A percentile compares a stretch with the other conserved stretches of the same genome.
These are phyloP conservation scores for Rhexocercosporidium sp. DNA, from an alignment of 2,329 filamentous ascomycete species.

Conservation along the genomic window DNA sequence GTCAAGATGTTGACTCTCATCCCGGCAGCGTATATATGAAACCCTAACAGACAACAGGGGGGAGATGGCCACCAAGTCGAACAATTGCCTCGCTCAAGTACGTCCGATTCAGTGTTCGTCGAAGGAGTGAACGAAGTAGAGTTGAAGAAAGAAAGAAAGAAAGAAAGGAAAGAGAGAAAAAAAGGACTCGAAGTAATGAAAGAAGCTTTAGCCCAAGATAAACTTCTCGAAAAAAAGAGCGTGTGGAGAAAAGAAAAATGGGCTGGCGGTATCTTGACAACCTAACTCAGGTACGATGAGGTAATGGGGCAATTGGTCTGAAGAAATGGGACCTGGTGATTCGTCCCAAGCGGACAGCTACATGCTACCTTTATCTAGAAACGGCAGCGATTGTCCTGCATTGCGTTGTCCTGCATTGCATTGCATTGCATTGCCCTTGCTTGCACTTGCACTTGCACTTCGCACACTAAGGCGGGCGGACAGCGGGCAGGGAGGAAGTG, in stretches of 20 bases:
- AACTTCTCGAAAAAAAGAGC: constrained; percentile 11
- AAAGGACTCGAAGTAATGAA: neutral
- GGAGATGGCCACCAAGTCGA: neutral
- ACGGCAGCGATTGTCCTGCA: neutral
- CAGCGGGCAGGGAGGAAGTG: neutral
- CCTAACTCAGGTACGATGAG: neutral
- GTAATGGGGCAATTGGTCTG: neutral
- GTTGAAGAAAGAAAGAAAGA: neutral
- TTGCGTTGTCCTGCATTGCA: neutral
- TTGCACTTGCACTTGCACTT: neutral
- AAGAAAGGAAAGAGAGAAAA: constrained; percentile 5
- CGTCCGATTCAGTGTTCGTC: too few species aligned
- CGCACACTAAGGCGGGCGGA: neutral
- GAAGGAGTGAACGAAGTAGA: neutral
- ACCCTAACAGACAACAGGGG: neutral
- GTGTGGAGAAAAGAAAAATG: constrained; percentile 3
- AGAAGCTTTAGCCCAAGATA: constrained; percentile 20
- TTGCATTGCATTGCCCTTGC: too few species aligned
- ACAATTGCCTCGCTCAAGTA: neutral
- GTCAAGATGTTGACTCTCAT: constrained; percentile 17
- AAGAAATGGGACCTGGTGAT: neutral
- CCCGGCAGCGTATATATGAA: neutral
- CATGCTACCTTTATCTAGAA: neutral
- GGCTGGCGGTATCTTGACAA: neutral
- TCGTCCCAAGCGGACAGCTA: neutral